phyloP scores from a whole-genome alignment of 1,139 yeast species.

The Kodamaea derodonti region DNA sequence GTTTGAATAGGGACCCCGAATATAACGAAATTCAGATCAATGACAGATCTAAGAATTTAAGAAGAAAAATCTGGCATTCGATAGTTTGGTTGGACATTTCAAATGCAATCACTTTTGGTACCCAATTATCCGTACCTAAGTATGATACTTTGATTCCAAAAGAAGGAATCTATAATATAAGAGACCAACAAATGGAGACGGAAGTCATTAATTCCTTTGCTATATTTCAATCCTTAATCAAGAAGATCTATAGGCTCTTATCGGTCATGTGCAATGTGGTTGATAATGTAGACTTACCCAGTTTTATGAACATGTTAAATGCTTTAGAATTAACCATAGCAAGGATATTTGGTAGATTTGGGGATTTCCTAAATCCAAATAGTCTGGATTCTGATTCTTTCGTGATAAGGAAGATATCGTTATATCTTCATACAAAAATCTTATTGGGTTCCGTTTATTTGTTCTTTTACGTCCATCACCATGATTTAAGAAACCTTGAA shows the following conservation, averaged over 20 bases:
- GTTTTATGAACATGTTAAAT: constrained; percentile 10
- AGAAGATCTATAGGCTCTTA: constrained; percentile 4
- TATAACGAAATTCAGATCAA: constrained; percentile 5
- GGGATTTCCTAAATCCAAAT: constrained; percentile 4
- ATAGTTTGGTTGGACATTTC: constrained; percentile 19
- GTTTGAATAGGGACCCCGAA: constrained; percentile 15
- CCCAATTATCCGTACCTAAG: constrained; percentile 14
- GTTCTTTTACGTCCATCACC: constrained; percentile 24
- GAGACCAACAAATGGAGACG: constrained; percentile 17
- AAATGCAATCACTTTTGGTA: constrained; percentile 12
- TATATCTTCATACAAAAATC: constrained; percentile 13
- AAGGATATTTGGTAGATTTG: constrained; percentile 9
- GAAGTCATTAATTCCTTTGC: constrained; percentile 14
- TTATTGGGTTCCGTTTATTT: constrained; percentile 20
- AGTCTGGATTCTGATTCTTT: constrained; percentile 2
- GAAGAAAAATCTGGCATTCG: constrained; percentile 24
- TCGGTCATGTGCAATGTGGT: constrained; percentile 10
- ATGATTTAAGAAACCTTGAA: constrained; percentile 15
- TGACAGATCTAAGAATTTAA: constrained; percentile 11
- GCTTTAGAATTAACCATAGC: constrained; percentile 12
- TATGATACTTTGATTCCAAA: constrained; percentile 24
- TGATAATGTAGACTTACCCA: constrained; percentile 9
- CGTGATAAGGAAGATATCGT: constrained; percentile 4
- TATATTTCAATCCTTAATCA: constrained; percentile 9
- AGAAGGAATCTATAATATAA: constrained; percentile 17